Conservation (phyloP, 2,329 filamentous ascomycete species). For the Monilinia aucupariae region DNA sequence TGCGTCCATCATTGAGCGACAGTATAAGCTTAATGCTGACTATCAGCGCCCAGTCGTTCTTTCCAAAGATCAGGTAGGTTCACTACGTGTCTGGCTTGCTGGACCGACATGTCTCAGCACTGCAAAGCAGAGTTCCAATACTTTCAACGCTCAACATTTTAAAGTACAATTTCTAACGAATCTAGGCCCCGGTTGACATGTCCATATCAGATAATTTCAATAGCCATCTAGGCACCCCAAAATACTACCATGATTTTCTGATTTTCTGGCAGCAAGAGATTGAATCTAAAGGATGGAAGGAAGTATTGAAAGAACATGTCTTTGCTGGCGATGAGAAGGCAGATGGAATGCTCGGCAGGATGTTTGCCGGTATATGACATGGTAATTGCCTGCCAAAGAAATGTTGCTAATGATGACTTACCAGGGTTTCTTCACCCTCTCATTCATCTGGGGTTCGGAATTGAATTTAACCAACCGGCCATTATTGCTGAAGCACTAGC, state of each 20-base stretch:
- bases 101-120: background rate
- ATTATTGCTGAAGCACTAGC: conserved; percentile 77
- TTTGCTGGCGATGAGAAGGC: conserved; percentile 61
- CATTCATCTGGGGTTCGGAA: conserved; percentile 78
- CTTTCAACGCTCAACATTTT: background rate
- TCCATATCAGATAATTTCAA: conserved; percentile 49
- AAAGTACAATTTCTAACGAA: conserved; percentile 33
- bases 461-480: conserved; percentile 77
- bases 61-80: conserved; percentile 37
- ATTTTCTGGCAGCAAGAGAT: conserved; percentile 73
- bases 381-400: background rate
- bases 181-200: conserved; percentile 40
- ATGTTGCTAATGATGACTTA: background rate
- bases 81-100: too few species aligned
- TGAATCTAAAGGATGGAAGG: conserved; percentile 54
- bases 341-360: conserved; percentile 62
- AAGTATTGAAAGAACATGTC: conserved; percentile 59
- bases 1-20: conserved; percentile 52
- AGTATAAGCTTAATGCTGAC: conserved; percentile 57
- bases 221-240: conserved; percentile 55
- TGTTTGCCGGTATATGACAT: conserved; percentile 53
- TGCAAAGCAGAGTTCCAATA: background rate
- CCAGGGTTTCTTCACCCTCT: conserved; percentile 69
- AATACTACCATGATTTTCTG: conserved; percentile 69
- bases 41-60: conserved; percentile 59